Base-by-base conservation (phyloP, 352 stramenopile genomes). In the Globisporangium uncinulatum region DNA sequence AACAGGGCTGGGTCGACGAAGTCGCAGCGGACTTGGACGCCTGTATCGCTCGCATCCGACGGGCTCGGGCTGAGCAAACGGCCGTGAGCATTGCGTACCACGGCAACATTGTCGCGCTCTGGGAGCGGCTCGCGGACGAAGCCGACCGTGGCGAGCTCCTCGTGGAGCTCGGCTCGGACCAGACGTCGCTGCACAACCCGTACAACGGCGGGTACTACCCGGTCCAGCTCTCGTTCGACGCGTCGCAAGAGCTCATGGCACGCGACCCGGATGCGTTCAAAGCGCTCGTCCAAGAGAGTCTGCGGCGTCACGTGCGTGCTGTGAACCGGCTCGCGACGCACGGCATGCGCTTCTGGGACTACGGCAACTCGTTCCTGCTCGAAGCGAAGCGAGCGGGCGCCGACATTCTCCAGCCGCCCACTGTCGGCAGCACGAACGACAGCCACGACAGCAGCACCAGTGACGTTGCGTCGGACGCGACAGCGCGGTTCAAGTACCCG, bases 171-270 rank as follows among this genome's bases (percentile, higher is more conserved):
- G 86, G 86, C 44, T 93, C 80, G 55, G 86, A 96, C 62, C 87
- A 96, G 66, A 95, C 87, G 39, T 95, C 82, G 44, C 70, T 96
- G 43, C 87, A 96, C 76, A 96, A 96, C 65, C 87, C 87, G 53
- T 96, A 78, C 74, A 91, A 92, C 62, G 87, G 87, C 39, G 87
- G 87, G 45, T 96, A 96, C 68, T 96, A 95, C 76, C 87, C 87
- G 0, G 86, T 90, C 32, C 69, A 90, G 59, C 65, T 95, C 37
- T 75, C 72, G 14, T 92, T 95, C 58, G 80, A 95, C 36, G 87
- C 94, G 59, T 72, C 82, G 20, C 76, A 90, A 58, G 67, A 71
- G 20, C 83, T 96, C 65, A 96, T 96, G 87, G 73, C 69, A 15
- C 68, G 83, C 15, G 72, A 91, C 54, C 87, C 87, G 11, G 54